A percentile compares a stretch with the other conserved stretches of the same genome.
Evolutionary conservation across 169 alveolate genomes (phyloP).

Genomic region (Babesia gibsoni): DNA sequence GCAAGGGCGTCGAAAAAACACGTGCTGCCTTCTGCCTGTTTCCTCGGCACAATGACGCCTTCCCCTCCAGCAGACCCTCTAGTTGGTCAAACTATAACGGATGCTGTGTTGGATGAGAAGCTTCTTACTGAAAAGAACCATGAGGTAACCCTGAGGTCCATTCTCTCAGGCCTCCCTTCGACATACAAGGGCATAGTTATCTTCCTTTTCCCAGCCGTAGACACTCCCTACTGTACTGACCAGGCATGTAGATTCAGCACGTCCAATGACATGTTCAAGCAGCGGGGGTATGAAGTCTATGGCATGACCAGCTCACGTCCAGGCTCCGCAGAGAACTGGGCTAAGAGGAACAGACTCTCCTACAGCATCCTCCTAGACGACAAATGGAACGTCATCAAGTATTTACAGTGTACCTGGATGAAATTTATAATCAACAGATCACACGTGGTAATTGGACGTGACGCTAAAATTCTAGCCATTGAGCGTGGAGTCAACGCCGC

Average conservation of each 20-base stretch:
- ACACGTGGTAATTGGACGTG: constrained; percentile 61
- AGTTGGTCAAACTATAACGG: constrained; percentile 57
- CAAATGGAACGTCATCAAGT: constrained; percentile 53
- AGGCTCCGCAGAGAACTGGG: constrained; percentile 62
- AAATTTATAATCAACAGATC: constrained; percentile 54
- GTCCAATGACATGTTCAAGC: constrained; percentile 30
- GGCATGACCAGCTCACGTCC: constrained; percentile 58
- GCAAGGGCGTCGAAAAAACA: too few species aligned
- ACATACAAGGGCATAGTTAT: constrained; percentile 68
- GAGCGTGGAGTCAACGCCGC: constrained; percentile 71
- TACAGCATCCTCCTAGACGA: constrained; percentile 64
- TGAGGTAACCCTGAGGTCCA: constrained; percentile 43
- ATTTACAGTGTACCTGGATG: constrained; percentile 59
- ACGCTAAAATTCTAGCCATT: constrained; percentile 55
- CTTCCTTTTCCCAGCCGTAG: constrained; percentile 70
- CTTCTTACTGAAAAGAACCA: constrained; percentile 52
- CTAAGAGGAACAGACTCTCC: constrained; percentile 50
- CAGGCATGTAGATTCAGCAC: constrained; percentile 69
- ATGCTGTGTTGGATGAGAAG: constrained; percentile 43
- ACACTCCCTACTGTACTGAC: constrained; percentile 74
- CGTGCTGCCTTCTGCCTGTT: neutral
- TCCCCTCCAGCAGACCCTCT: neutral
- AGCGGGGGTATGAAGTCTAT: constrained; percentile 67
- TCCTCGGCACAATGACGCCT: neutral
- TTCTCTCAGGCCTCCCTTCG: constrained; percentile 42